Base-by-base conservation (phyloP, 768 basidiomycete species). In the Agrocybe praecox region DNA sequence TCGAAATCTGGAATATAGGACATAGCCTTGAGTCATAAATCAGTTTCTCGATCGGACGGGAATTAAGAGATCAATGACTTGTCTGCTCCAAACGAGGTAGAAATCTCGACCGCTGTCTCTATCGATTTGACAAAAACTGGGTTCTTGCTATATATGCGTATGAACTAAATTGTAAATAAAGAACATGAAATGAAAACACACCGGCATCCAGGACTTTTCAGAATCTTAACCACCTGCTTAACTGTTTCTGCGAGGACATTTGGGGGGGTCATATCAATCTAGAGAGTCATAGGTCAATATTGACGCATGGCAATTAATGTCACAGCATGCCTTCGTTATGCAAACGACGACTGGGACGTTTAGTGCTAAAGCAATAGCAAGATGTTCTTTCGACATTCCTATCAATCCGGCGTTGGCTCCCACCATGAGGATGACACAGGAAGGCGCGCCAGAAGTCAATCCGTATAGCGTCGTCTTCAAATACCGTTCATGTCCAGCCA, bases 211-310 rank as follows among this genome's bases (percentile, higher is more conserved):
- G 96, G 97, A 62, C 91, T 93, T 68, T 84, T 88, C 56, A 98
- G 73, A 40, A 98, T 94, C 76, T 97, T 99, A 9, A 86, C 83
- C 0, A 98, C 89, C 75, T 98, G 96, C 66, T 91, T 93, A 44
- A 91, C 80, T 0, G 96, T 98, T 71, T 96, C 91, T n/a, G 85
- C 86, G 47, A 95, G 82, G 29, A 96, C 88, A 60, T 96, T 92
- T 11, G 89, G 81, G 6, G 97, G 97, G 0, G 96, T 98, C 96
- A 97, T 98, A 69, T 98, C 97, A 65, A 97, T 91, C 94, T 89
- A 29, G 40, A 6, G 46, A 42, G 26, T 12, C 23, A 26, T 40
- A 21, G 23, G 29, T 18, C 10, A 55, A 34, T 18, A 17, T 26
- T 2, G 8, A 11, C n/a, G n/a, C n/a, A n/a, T n/a, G n/a, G n/a